A percentile compares a stretch with the other conserved stretches of the same genome.
These are phyloP conservation scores for Trametes elegans DNA, from an alignment of 768 basidiomycete genomes.

Conservation along the genomic window DNA sequence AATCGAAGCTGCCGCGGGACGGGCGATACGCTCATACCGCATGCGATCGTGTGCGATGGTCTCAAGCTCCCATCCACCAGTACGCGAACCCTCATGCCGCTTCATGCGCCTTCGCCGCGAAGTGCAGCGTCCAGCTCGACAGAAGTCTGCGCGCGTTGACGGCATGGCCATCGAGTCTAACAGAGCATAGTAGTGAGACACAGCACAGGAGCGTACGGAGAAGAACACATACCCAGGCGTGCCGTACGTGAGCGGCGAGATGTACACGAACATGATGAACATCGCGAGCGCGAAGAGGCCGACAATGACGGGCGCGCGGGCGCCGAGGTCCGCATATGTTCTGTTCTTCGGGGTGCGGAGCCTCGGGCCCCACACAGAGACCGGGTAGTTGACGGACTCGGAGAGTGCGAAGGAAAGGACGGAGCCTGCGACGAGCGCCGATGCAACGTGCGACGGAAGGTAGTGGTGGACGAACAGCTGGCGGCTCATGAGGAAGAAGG, in stretches of 20 bases:
- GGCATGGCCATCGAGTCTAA: conserved; percentile 77
- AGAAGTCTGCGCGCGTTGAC: conserved; percentile 84
- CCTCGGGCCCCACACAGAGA: conserved; percentile 68
- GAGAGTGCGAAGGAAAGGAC: conserved; percentile 88
- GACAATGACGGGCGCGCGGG: conserved; percentile 69
- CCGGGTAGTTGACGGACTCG: conserved; percentile 89
- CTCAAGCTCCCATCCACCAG: no score
- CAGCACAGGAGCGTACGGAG: neutral
- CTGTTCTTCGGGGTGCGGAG: conserved; percentile 7
- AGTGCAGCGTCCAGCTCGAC: conserved; percentile 92
- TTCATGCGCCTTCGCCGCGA: conserved; percentile 60
- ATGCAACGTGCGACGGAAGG: conserved; percentile 92
- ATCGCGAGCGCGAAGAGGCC: conserved; percentile 56
- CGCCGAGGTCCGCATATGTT: conserved; percentile 71
- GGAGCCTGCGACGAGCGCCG: conserved; percentile 88
- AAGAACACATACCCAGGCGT: conserved; percentile 78
- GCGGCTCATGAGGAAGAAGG: conserved; percentile 97
- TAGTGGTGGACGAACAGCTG: conserved; percentile 98
- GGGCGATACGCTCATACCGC: no score
- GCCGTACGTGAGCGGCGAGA: conserved; percentile 92
- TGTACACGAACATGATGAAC: conserved; percentile 66
- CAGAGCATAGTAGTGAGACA: conserved; percentile 5
- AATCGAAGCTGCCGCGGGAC: no score
- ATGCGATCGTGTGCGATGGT: no score
- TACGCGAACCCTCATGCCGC: neutral